Base-by-base conservation (phyloP, 140 eudicot species). In the Artemisia princeps region DNA sequence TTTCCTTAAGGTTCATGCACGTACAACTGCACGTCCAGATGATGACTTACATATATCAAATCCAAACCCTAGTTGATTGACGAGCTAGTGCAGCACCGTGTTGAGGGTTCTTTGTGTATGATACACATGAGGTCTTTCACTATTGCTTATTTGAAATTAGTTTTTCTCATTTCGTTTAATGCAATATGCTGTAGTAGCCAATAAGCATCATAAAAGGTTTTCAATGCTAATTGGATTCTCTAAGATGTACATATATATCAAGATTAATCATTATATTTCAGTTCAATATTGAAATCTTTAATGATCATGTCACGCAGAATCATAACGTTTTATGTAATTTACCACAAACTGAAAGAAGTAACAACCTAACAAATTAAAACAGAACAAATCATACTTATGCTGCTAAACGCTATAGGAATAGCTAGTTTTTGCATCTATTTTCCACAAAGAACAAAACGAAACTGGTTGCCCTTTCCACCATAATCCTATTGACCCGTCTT, bases 401-500 rank as follows among this genome's bases (percentile, higher is more conserved):
- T 42, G 46, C 65, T 62, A 61, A 24, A 24, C 8, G 23, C 28
- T 68, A 53, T 60, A 66, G 3, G 26, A 22, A 2, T 66, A 14
- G 15, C 73, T 61, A 64, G 42, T 10, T 67, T 70, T 78, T 22
- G 60, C 13, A 67, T 80, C 81, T 23, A 76, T 72, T 74, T 76
- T 87, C 95, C 95, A 87, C 46, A 87, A 20, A 6, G 95, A 87
- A 55, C 87, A 84, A 67, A 87, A 87, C 5, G 95, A 87, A 72
- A 87, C 85, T 10, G 89, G 69, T 37, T 80, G 87, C 12, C 84
- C 92, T 72, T 87, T 87, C 95, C 95, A 87, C 80, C 88, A 76
- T 71, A 87, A 70, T 20, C 82, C 88, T 11, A 76, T 69, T 44
- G 82, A 82, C 8, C 75, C 84, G 62, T 84, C 87, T 64, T 59